These are phyloP conservation scores for Cladosporium oxysporum DNA, from an alignment of 2,329 filamentous ascomycete species.

Conservation along the genomic window DNA sequence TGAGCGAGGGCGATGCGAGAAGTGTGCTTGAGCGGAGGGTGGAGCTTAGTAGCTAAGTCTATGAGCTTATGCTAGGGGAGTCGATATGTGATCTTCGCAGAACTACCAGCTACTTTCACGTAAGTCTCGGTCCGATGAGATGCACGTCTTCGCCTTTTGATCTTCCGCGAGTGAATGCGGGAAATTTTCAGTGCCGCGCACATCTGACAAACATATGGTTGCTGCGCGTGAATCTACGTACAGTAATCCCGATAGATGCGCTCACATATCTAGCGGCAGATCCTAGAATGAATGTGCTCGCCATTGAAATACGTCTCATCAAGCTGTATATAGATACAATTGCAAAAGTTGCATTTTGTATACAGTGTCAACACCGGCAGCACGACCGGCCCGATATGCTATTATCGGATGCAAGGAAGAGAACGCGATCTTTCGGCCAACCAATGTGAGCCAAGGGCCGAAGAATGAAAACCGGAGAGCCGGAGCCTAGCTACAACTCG, in stretches of 20 bases:
- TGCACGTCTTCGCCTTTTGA: not conserved
- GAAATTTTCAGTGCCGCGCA: no score
- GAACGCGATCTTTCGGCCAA: not conserved
- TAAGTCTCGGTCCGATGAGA: no score
- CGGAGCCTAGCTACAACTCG: not conserved
- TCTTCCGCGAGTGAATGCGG: no score
- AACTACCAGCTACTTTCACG: no score
- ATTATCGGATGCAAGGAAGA: not conserved
- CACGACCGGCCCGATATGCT: not conserved
- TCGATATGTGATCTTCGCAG: not conserved
- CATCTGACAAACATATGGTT: no score
- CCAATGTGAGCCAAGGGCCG: not conserved
- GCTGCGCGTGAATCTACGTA: no score
- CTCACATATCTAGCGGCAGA: no score
- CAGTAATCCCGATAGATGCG: no score
- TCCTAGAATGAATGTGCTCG: no score
- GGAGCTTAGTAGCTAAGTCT: conserved; percentile 44
- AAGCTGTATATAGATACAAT: not conserved
- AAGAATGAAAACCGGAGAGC: not conserved
- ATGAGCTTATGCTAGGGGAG: not conserved
- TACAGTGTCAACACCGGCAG: not conserved
- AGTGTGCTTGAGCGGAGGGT: conserved; percentile 67
- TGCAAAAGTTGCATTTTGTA: not conserved
- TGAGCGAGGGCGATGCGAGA: conserved; percentile 67
- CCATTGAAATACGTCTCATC: no score